Base-by-base conservation (phyloP, 2,329 filamentous ascomycete genomes). In the Pezicula radicicola region DNA sequence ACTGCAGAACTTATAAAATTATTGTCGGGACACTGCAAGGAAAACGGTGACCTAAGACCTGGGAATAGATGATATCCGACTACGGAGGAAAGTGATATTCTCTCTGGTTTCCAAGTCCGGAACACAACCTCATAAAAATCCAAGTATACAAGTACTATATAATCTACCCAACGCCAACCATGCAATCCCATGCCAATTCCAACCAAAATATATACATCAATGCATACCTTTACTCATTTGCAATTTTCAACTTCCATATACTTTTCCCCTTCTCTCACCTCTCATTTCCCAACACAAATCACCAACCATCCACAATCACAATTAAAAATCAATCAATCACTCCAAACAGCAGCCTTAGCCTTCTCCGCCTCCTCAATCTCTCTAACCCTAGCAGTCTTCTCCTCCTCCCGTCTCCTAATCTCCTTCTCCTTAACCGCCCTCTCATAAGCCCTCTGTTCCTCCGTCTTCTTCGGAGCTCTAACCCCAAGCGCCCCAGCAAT, bases 401-500 rank as follows among this genome's bases (percentile, higher is more conserved):
- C 89, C 61, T 83, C 80, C 52, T 92, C 88, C 53, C 85, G 75
- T 61, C 82, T 81, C 75, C 84, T 91, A 63, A 84, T 85, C 76
- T 96, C 93, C 72, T 93, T 89, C 71, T 96, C 89, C 62, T 87
- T 84, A 55, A 94, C 76, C 1, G 89, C 87, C 59, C 79, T 83
- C 63, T 97, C 92, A 68, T 94, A 97, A 49, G 90, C 89, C 61
- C 79, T 81, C 76, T 96, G 89, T 72, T 97, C 92, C 56, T 95
- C 91, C 1, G 91, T 97, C 68, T 86, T 81, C 73, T 83, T 87
- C 30, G 91, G 90, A 33, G 86, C 84, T 64, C 85, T 84, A 50
- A 97, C 81, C 1, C 94, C 94, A 59, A 97, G 73, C 0, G 89
- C 91, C 3, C 88, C 89, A 1, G 91, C 91, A 67, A 99, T 97